phyloP scores from a whole-genome alignment of 2,329 filamentous ascomycete species.

The Aspergillus floridensis region DNA sequence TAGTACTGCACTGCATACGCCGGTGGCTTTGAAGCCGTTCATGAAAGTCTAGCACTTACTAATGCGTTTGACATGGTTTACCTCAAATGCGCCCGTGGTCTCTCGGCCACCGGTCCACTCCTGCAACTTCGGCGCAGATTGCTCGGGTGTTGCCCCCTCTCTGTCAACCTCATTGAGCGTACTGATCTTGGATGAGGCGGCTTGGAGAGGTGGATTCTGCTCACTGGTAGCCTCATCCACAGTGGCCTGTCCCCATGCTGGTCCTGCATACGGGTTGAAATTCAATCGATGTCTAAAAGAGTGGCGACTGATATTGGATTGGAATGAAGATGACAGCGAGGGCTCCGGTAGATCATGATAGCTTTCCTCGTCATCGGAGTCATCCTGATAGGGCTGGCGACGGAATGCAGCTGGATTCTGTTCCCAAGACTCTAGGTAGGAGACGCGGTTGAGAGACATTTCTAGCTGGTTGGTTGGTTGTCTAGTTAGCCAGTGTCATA shows the following conservation, averaged over 20 bases:
- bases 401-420: constrained; percentile 31
- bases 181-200: constrained; percentile 22
- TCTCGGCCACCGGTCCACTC: constrained; percentile 20
- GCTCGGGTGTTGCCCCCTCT: constrained; percentile 9
- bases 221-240: constrained; percentile 31
- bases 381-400: constrained; percentile 22
- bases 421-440: constrained; percentile 46
- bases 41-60: constrained; percentile 37
- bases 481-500: background rate
- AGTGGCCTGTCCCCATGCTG: constrained; percentile 35
- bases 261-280: constrained; percentile 44
- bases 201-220: constrained; percentile 20
- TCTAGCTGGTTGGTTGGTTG: constrained; percentile 6
- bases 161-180: constrained; percentile 16
- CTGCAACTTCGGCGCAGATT: constrained; percentile 16
- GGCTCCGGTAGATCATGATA: constrained; percentile 33
- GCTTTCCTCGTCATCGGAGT: constrained; percentile 27
- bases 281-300: constrained; percentile 33
- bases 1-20: background rate
- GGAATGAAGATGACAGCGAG: constrained; percentile 35
- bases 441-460: constrained; percentile 45
- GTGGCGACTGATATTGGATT: constrained; percentile 29
- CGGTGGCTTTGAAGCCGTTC: background rate
- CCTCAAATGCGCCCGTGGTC: constrained; percentile 51
- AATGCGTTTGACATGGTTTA: constrained; percentile 53